Percentiles rank a stretch among this genome's conserved stretches.
Evolutionary conservation across 208 protist species (phyloP).

Genomic region (Sergeia podlipaevii): DNA sequence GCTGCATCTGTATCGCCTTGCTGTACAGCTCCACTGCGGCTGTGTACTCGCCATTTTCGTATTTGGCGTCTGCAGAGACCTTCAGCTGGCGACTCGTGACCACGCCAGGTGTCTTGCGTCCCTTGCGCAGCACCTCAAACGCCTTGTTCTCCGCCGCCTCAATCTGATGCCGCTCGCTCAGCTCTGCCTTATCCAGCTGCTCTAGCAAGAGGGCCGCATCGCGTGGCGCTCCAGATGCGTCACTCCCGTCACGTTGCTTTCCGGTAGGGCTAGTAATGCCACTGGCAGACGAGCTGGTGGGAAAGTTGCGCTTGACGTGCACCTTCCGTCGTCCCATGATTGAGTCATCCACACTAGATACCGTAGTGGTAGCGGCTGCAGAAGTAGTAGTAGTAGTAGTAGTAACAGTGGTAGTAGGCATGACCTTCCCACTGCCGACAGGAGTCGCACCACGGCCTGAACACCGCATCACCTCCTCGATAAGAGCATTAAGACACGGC

Average conservation of each 20-base stretch:
- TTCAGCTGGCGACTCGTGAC: conserved; percentile 69
- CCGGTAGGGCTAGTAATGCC: conserved; percentile 5
- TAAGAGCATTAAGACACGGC: no score
- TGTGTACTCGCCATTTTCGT: conserved; percentile 80
- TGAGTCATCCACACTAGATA: no score
- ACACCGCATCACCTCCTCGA: no score
- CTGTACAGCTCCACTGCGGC: conserved; percentile 81
- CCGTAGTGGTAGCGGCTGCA: no score
- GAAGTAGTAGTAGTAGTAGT: no score
- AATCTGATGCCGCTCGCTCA: conserved; percentile 32
- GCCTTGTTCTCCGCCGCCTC: not conserved
- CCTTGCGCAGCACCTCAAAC: not conserved
- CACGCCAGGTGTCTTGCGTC: conserved; percentile 6
- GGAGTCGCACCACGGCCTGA: no score
- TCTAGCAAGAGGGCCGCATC: conserved; percentile 3
- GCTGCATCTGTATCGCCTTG: conserved; percentile 72
- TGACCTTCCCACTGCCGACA: no score
- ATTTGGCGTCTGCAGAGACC: conserved; percentile 78
- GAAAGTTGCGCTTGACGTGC: no score
- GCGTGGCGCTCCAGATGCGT: not conserved
- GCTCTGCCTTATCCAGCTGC: conserved; percentile 26
- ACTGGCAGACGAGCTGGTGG: no score
- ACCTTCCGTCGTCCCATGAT: no score
- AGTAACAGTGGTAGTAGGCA: no score
- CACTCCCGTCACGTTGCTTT: not conserved